Conservation (phyloP, 148 eudicot species). For the Rhododendron henanense region DNA sequence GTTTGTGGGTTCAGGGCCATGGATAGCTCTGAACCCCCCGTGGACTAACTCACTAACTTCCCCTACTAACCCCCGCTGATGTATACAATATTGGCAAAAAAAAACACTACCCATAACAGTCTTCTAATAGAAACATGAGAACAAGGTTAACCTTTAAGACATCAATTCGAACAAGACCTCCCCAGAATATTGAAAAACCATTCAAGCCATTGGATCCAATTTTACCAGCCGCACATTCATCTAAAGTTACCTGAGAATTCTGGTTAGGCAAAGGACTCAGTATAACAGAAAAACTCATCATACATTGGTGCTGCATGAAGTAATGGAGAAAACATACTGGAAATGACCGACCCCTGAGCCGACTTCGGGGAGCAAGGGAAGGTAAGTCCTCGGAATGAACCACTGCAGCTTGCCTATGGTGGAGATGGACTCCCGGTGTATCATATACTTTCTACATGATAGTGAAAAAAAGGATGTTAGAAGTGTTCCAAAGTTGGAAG, state of each 20-base stretch:
- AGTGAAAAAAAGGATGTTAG: slow-evolving; percentile 2
- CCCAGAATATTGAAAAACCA: slow-evolving; percentile 96
- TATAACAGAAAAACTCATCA: background rate
- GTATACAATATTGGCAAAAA: no score
- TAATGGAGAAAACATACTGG: slow-evolving; percentile 51
- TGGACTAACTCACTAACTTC: no score
- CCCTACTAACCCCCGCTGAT: no score
- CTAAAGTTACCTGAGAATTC: slow-evolving; percentile 28
- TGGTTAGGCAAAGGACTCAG: slow-evolving; percentile 8
- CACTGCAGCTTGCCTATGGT: slow-evolving; percentile 97
- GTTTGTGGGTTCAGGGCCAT: no score
- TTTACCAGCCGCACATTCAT: slow-evolving; percentile 28
- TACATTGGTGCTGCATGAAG: background rate
- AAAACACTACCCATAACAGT: background rate
- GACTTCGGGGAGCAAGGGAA: slow-evolving; percentile 81
- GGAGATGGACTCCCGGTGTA: slow-evolving; percentile 98
- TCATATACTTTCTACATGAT: slow-evolving; percentile 73
- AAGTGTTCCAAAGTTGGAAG: background rate
- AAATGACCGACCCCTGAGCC: slow-evolving; percentile 80
- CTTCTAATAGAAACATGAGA: background rate
- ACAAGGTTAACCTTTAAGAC: slow-evolving; percentile 51
- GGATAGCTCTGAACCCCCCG: no score
- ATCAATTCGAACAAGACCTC: slow-evolving; percentile 92
- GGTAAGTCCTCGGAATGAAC: slow-evolving; percentile 83
- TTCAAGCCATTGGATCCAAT: slow-evolving; percentile 50